These are phyloP conservation scores for Ormosia semicastrata DNA, from an alignment of 306 rosid genomes.

Conservation along the genomic window DNA sequence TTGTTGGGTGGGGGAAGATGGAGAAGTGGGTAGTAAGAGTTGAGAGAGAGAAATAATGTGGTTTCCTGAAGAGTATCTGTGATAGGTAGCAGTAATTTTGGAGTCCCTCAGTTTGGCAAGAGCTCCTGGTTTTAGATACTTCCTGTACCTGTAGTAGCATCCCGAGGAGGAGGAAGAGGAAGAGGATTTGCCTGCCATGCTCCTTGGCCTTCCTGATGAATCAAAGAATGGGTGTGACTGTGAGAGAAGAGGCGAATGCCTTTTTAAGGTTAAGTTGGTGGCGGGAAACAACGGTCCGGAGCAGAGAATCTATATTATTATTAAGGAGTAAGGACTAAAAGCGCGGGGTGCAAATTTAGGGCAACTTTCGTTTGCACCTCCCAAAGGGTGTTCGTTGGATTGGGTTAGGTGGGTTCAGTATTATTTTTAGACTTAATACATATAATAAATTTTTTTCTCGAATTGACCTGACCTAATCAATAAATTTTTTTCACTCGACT, in stretches of 20 bases:
- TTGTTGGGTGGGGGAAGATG: neutral
- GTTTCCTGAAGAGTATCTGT: neutral
- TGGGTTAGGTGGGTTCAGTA: too few relatives aligned
- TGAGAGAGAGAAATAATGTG: neutral
- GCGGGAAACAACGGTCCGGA: slow-evolving; percentile 12
- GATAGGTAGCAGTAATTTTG: neutral
- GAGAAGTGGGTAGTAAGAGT: neutral
- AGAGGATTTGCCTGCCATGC: neutral
- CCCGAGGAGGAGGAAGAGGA: neutral
- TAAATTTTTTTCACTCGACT: too few relatives aligned
- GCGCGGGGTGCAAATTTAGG: neutral
- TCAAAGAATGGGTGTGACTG: neutral
- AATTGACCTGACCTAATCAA: too few relatives aligned
- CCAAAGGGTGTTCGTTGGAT: too few relatives aligned
- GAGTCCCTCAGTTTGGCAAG: slow-evolving; percentile 24
- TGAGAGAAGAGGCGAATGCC: neutral
- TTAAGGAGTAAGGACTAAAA: too few relatives aligned
- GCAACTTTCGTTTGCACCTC: neutral
- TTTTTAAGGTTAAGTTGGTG: neutral
- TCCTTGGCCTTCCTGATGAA: too few relatives aligned
- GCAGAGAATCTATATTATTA: too few relatives aligned
- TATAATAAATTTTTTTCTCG: too few relatives aligned
- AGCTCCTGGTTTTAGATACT: slow-evolving; percentile 32
- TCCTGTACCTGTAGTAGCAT: neutral
- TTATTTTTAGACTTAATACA: too few relatives aligned